These are phyloP conservation scores for Massarina eburnea DNA, from an alignment of 2,329 filamentous ascomycete species.

Conservation along the genomic window DNA sequence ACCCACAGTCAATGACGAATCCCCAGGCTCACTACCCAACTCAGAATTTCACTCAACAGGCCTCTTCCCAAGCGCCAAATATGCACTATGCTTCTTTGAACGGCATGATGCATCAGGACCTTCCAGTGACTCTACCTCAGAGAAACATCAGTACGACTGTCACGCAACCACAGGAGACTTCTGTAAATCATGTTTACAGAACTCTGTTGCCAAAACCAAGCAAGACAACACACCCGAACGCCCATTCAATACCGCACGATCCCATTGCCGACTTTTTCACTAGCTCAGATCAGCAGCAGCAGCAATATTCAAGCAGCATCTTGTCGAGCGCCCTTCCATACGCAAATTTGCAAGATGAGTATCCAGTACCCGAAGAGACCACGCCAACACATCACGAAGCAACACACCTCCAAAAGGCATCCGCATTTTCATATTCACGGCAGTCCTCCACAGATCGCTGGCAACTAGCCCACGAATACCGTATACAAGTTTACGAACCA, in stretches of 20 bases:
- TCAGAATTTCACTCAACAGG: neutral
- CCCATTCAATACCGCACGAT: neutral
- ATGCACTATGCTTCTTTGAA: neutral
- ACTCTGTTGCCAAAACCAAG: neutral
- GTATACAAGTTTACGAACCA: conserved; percentile 9
- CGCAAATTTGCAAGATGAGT: neutral
- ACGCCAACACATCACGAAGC: neutral
- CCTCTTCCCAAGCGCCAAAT: neutral
- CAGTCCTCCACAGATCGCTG: conserved; percentile 5
- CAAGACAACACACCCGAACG: neutral
- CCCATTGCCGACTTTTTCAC: neutral
- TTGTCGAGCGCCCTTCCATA: neutral
- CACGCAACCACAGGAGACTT: neutral
- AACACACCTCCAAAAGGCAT: neutral
- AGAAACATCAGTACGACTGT: neutral
- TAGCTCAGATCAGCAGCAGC: neutral
- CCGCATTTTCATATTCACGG: neutral
- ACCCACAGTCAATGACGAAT: neutral
- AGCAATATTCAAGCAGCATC: too few relatives aligned
- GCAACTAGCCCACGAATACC: conserved; percentile 13
- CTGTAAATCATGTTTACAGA: neutral
- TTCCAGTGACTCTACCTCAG: neutral
- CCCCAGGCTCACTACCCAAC: neutral
- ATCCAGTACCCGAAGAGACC: neutral
- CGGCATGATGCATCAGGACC: neutral